Percentiles rank a stretch among this genome's conserved stretches.
Evolutionary conservation across 768 basidiomycete species (phyloP).

Genomic region (Cystobasidium ongulense): DNA sequence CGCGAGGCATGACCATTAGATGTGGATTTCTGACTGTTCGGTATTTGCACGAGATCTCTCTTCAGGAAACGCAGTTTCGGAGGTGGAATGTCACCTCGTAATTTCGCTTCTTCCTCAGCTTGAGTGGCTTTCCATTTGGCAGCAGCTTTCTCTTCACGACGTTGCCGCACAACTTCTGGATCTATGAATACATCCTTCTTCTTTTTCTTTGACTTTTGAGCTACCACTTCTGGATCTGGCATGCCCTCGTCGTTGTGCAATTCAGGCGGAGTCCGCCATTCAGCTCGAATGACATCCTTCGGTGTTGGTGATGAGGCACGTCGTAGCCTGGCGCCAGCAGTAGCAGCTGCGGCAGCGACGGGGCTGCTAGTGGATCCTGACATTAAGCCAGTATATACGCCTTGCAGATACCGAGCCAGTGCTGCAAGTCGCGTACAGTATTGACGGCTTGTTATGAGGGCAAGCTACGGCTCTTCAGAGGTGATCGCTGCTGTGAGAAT

Average conservation of each 20-base stretch:
- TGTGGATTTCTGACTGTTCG: neutral
- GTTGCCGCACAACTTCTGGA: constrained; percentile 16
- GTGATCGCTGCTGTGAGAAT: no score
- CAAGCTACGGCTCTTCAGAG: no score
- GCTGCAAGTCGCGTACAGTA: no score
- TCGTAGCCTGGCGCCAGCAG: no score
- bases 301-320: no score
- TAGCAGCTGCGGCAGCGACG: no score
- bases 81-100: neutral
- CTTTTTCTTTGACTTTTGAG: neutral
- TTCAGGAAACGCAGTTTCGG: neutral
- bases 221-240: neutral
- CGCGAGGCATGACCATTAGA: neutral
- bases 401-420: no score
- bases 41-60: neutral
- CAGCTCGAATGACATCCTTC: neutral
- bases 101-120: constrained; percentile 8
- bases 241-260: neutral
- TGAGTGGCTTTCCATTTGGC: neutral
- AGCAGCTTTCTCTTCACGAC: constrained; percentile 26
- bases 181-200: constrained; percentile 24
- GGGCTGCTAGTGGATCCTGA: no score
- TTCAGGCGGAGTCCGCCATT: neutral
- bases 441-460: no score
- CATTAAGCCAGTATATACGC: no score